Percentiles rank a stretch among this genome's conserved stretches.
phyloP scores from a whole-genome alignment of 2,329 filamentous ascomycete genomes.

The Fusarium verrucosum region DNA sequence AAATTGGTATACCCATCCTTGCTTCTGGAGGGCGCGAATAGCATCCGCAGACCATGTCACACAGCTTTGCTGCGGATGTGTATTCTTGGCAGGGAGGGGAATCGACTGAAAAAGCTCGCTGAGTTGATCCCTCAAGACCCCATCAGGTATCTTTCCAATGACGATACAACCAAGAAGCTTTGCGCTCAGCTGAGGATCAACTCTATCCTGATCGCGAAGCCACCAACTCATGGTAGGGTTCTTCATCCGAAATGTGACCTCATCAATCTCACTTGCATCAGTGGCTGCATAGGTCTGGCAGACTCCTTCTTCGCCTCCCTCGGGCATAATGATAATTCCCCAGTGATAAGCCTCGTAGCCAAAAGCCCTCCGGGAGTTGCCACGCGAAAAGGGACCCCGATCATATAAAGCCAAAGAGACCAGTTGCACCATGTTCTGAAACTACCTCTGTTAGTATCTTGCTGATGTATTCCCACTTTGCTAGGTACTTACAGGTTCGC shows the following conservation, averaged over 20 bases:
- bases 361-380: slow-evolving; percentile 36
- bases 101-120: slow-evolving; percentile 36
- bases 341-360: slow-evolving; percentile 48
- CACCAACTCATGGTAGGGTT: slow-evolving; percentile 50
- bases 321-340: slow-evolving; percentile 43
- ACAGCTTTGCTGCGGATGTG: slow-evolving; percentile 49
- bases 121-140: slow-evolving; percentile 32
- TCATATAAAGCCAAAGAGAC: slow-evolving; percentile 44
- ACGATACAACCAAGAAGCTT: slow-evolving; percentile 46
- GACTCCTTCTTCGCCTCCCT: background rate
- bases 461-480: background rate
- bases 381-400: slow-evolving; percentile 43
- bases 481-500: too few relatives aligned
- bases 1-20: slow-evolving; percentile 41
- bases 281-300: slow-evolving; percentile 45
- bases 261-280: slow-evolving; percentile 45
- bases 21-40: slow-evolving; percentile 39
- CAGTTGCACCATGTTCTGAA: slow-evolving; percentile 20
- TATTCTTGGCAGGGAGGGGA: slow-evolving; percentile 46
- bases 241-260: slow-evolving; percentile 44
- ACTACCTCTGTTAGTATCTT: background rate
- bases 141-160: slow-evolving; percentile 40
- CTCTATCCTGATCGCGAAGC: slow-evolving; percentile 36
- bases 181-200: slow-evolving; percentile 22
- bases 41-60: slow-evolving; percentile 47